Evolutionary conservation across 345 rosid genomes (phyloP).

Genomic region (Sonneratia caseolaris): DNA sequence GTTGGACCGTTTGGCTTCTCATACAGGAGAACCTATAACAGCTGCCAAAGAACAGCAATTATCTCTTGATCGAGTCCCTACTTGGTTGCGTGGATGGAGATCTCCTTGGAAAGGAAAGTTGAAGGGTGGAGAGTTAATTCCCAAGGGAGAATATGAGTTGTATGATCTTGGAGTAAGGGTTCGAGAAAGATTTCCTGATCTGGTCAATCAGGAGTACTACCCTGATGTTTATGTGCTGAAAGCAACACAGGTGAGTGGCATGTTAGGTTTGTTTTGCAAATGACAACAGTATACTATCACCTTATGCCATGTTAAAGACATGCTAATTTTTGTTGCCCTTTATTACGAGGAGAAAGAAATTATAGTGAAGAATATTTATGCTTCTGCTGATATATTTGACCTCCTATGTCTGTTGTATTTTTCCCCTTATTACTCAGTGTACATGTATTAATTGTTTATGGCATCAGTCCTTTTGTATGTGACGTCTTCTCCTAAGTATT

Average conservation of each 20-base stretch:
- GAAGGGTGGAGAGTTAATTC: conserved; percentile 72
- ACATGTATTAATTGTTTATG: neutral
- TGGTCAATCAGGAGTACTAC: conserved; percentile 72
- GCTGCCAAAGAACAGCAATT: conserved; percentile 39
- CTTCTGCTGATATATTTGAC: neutral
- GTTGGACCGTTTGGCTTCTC: conserved; percentile 54
- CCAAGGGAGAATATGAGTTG: conserved; percentile 71
- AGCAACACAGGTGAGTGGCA: conserved; percentile 61
- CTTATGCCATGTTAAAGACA: neutral
- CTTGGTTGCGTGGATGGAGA: conserved; percentile 60
- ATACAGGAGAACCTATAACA: conserved; percentile 38
- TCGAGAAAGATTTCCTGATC: conserved; percentile 52
- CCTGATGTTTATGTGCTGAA: conserved; percentile 68
- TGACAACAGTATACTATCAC: neutral
- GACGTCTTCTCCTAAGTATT: neutral
- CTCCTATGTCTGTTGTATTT: neutral
- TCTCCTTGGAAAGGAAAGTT: conserved; percentile 84
- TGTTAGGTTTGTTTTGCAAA: neutral
- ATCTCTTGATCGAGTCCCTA: conserved; percentile 43
- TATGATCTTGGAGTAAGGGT: conserved; percentile 67
- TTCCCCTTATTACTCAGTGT: conserved; percentile 2
- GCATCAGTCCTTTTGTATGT: neutral
- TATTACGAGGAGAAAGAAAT: neutral
- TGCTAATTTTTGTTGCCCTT: neutral
- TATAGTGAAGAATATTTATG: neutral